Evolutionary conservation across 2,329 filamentous ascomycete genomes (phyloP), one percentile per base, ranked within the genome.

Genomic region (Penicillium sp.): DNA sequence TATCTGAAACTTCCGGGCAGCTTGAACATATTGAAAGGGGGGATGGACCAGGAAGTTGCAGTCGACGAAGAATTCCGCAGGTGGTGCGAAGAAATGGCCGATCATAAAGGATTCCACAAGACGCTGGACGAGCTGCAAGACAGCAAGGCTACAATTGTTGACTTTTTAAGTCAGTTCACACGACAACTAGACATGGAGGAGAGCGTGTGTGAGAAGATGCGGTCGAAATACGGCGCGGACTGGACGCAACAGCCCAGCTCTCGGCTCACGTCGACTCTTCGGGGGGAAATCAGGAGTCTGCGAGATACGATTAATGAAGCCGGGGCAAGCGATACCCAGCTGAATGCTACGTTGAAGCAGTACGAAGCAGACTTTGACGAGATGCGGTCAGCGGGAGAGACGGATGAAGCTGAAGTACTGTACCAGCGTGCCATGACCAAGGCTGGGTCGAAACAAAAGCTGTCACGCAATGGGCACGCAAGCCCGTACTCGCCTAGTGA

Each of bases 161-260:
- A 80, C 2, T 83, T 85, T 2, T 73, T 99, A 56, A 91, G 97
- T 56, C 84, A 83, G 57, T 90, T 90, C 65, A 86, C 87, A 55
- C 96, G 96, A 70, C 89, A 95, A 66, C 77, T 99, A 43, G 94
- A 99, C 64, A 91, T 94, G 85, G 94, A 99, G 72, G 95, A 97
- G 75, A 95, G 90, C 56, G 90, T 97, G 0, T 99, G 94, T 71
- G 94, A 99, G 72, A 99, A 97, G 79, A 99, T 99, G 94, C 85
- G 94, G 47, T 95, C 91, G 12, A 99, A 99, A 71, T 97, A 97
- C 70, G 92, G 93, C 55, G 83, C 81, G 26, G 93, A 97, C 55
- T 99, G 94, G 94, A 96, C 91, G 18, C 94, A 99, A 67, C 94
- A 99, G 67, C 94, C 94, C 11, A 97, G 93, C 69, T 90, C 90